Base-by-base conservation (phyloP, 768 basidiomycete genomes). In the Trametes cinnabarina region DNA sequence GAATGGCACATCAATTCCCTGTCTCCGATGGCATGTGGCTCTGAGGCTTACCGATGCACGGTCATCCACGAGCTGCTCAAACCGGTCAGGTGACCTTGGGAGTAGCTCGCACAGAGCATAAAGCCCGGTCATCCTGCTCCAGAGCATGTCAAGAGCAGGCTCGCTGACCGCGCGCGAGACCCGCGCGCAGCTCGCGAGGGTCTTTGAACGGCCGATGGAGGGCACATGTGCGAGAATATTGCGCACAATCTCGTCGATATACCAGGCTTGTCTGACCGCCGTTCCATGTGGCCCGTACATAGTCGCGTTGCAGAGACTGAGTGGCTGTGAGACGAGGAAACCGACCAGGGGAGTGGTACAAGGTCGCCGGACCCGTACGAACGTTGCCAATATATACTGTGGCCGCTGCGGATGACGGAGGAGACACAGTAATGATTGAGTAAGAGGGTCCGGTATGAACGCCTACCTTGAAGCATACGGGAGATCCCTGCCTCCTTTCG, bases 141-240 rank as follows among this genome's bases (percentile, higher is more conserved):
- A 60, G 17, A 60, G 53, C 14, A 50, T 20, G 26, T 60, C 58
- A 4, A 60, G 52, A 7, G 58, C 58, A 20, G 58, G 58, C 34
- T 50, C 52, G 47, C 52, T 55, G 15, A 60, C 19, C 2, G 58
- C 47, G 17, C 20, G 34, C 6, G 58, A 60, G 8, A 60, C 58
- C 0, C 53, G 34, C 32, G 58, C 58, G 22, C 58, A 60, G 15
- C 47, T 37, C 8, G 53, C 58, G 23, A 60, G 53, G 11, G 58
- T 60, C 20, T 17, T 53, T 23, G 34, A 9, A 35, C 48, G 20
- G 19, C 58, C 52, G 8, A 41, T 37, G 17, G 32, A 46, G 8
- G 58, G 58, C 0, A 60, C 23, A 2, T 60, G 52, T 8, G 19
- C 47, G 14, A 60, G 48, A 41, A 60, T 55, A 22, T 55, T 55